Percentiles rank a stretch among this genome's conserved stretches.
Conservation (phyloP, 306 rosid species). For the Vigna reflexopilosa region DNA sequence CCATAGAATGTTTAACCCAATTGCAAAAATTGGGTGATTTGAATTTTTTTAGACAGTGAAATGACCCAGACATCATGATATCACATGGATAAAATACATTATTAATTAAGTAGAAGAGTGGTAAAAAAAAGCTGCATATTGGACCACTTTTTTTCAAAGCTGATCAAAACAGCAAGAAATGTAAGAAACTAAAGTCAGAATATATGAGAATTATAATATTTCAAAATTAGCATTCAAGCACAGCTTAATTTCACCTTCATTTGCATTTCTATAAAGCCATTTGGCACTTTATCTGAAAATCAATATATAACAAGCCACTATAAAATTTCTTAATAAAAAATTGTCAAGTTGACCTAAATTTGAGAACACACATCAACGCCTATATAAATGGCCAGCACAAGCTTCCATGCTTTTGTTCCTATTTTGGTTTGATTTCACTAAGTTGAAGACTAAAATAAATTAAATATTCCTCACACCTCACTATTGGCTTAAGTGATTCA, state of each 20-base stretch:
- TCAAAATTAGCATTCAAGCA: conserved; percentile 44
- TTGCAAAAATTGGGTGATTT: neutral
- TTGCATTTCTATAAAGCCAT: conserved; percentile 48
- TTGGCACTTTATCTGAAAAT: conserved; percentile 47
- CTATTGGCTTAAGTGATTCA: neutral
- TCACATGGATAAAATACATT: neutral
- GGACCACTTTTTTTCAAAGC: neutral
- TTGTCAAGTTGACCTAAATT: conserved; percentile 37
- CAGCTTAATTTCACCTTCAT: conserved; percentile 36
- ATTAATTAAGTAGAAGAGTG: neutral
- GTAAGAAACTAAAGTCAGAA: conserved; percentile 14
- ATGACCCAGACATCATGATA: neutral
- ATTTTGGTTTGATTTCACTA: conserved; percentile 36
- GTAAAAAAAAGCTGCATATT: too few relatives aligned
- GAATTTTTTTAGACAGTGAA: neutral
- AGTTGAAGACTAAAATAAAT: conserved; percentile 40
- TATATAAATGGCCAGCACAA: conserved; percentile 27
- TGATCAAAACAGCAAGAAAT: neutral
- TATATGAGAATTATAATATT: conserved; percentile 11
- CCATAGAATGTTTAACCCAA: neutral
- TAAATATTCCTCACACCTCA: conserved; percentile 38
- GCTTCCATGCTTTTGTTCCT: conserved; percentile 37
- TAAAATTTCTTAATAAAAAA: conserved; percentile 27
- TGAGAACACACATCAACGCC: conserved; percentile 34
- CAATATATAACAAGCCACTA: conserved; percentile 40